These are phyloP conservation scores for Manihot esculenta DNA, from an alignment of 441 rosid species.

Conservation along the genomic window DNA sequence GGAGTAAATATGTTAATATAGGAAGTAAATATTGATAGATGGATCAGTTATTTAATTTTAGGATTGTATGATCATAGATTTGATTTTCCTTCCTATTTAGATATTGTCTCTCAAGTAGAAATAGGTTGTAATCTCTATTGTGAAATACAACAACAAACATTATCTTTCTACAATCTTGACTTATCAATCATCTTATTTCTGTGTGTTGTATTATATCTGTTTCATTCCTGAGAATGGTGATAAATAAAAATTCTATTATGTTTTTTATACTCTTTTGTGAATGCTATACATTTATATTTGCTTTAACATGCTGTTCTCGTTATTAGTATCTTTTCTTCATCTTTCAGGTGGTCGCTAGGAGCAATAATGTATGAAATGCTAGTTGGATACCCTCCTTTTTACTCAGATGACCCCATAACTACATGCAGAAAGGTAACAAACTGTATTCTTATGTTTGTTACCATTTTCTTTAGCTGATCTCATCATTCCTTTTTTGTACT, in stretches of 20 bases:
- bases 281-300: neutral
- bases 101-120: too few relatives aligned
- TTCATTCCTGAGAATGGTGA: conserved; percentile 11
- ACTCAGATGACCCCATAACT: conserved; percentile 88
- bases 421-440: conserved; percentile 81
- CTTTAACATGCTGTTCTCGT: conserved; percentile 9
- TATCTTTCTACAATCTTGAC: too few relatives aligned
- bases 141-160: too few relatives aligned
- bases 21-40: too few relatives aligned
- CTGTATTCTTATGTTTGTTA: conserved; percentile 12
- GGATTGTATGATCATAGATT: too few relatives aligned
- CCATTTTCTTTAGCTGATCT: conserved; percentile 18
- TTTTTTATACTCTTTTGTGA: neutral
- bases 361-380: conserved; percentile 99
- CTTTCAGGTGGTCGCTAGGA: conserved; percentile 93
- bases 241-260: conserved; percentile 14
- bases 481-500: neutral
- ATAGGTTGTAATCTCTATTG: too few relatives aligned
- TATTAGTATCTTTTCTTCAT: conserved; percentile 6
- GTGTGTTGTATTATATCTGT: neutral
- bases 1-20: too few relatives aligned
- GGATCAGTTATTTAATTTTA: too few relatives aligned
- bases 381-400: conserved; percentile 96
- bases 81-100: too few relatives aligned
- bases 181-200: neutral